Base-by-base conservation (phyloP, 2,329 filamentous ascomycete species). In the Aureobasidium sp. region DNA sequence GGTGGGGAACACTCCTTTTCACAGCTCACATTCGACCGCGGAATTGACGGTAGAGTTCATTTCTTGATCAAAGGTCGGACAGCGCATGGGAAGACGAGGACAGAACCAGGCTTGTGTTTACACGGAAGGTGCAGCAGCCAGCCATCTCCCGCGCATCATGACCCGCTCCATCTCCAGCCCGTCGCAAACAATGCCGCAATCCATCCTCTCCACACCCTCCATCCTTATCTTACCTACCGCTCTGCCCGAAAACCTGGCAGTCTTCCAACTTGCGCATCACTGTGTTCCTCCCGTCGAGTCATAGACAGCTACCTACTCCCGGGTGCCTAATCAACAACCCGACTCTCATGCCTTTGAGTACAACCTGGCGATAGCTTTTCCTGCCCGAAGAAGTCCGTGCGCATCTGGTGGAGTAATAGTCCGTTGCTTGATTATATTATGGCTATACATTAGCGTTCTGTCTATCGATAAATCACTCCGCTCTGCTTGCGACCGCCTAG, bases 21-120 rank as follows among this genome's bases (percentile, higher is more conserved):
- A 25, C 41, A 57, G 39, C 30, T 44, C 53, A 45, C 29, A 11
- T 7, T n/a, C 27, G 53, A 36, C 41, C 39, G 41, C n/a, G 25
- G 7, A 45, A 42, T 36, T 41, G 53, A 36, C 29, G 29, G 29
- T 30, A 27, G n/a, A n/a, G 1, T 30, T 45, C 25, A 45, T 45
- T 25, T 21, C 32, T 36, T 1, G 25, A 45, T 29, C 7, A 27
- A 11, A 45, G 10, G 10, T 25, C 27, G 30, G 21, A 21, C 21
- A 9, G 29, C 30, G 51, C 36, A 42, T 34, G 5, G 36, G 27
- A 27, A 30, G 47, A 50, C 47, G 16, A 21, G 21, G 21, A 21
- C 21, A 36, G 30, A 50, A 50, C 47, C 16, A 57, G 53, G 41
- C 53, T 57, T 57, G 53, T 57, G 53, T 57, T 57, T 57, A 57